These are phyloP conservation scores for Pestalotiopsis sp. DNA, from an alignment of 2,329 filamentous ascomycete genomes.

Conservation along the genomic window DNA sequence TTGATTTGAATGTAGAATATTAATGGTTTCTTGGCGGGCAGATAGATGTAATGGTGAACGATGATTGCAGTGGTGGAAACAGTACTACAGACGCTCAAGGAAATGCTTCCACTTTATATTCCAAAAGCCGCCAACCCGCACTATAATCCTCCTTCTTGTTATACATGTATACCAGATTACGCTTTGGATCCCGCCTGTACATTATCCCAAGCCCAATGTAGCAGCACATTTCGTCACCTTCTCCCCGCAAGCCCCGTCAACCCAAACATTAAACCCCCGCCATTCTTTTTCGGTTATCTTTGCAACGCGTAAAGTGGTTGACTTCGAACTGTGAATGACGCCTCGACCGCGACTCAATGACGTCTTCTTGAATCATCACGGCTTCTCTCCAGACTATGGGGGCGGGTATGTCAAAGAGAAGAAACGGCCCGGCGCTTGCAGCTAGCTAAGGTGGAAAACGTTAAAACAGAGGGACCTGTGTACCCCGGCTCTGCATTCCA, in stretches of 20 bases:
- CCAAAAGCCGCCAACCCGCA: too few relatives aligned
- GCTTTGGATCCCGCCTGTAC: not conserved
- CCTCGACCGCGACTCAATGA: not conserved
- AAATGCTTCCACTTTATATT: not conserved
- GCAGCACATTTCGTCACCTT: not conserved
- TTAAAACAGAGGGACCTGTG: not conserved
- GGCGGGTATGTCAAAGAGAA: not conserved
- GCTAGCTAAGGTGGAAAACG: not conserved
- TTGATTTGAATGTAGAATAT: not conserved
- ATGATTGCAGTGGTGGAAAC: too few relatives aligned
- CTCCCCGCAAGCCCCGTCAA: not conserved
- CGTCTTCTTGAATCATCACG: conserved; percentile 8
- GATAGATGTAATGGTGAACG: too few relatives aligned
- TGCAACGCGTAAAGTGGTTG: not conserved
- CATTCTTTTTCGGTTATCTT: not conserved
- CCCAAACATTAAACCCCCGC: not conserved
- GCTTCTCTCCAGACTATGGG: not conserved
- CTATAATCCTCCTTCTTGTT: not conserved
- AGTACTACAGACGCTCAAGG: too few relatives aligned
- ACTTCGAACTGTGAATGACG: not conserved
- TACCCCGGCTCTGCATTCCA: not conserved
- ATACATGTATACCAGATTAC: not conserved
- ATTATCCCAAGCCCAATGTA: not conserved
- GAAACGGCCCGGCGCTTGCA: not conserved
- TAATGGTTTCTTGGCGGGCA: too few relatives aligned